Percentiles rank a stretch among this genome's conserved stretches.
Conservation (phyloP, 176 grass and related monocot genomes). For the Avena sativa region DNA sequence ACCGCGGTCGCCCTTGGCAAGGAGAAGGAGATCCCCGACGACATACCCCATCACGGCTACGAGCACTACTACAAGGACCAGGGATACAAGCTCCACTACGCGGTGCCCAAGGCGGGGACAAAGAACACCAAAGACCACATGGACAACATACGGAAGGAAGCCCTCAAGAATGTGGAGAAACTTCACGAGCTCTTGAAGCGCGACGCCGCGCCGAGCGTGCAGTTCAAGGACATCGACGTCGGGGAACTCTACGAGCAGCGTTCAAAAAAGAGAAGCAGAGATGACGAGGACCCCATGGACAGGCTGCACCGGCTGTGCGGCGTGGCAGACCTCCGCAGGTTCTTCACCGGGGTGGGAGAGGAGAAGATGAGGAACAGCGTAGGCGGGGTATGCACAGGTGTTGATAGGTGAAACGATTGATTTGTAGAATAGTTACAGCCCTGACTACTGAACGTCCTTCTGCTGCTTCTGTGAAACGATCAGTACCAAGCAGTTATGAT, state of each 20-base stretch:
- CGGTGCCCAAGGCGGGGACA: not conserved
- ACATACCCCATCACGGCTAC: constrained; percentile 30
- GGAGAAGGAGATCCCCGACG: constrained; percentile 42
- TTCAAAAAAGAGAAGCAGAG: not conserved
- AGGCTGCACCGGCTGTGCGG: constrained; percentile 28
- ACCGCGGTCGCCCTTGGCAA: constrained; percentile 41
- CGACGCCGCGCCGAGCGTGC: constrained; percentile 40
- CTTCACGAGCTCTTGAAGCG: constrained; percentile 37
- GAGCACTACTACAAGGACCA: constrained; percentile 26
- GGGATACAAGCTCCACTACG: constrained; percentile 40
- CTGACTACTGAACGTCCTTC: too few relatives aligned
- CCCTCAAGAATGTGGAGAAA: constrained; percentile 22
- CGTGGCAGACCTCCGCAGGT: not conserved
- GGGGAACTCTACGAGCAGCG: not conserved
- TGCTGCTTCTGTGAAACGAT: too few relatives aligned
- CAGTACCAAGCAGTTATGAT: too few relatives aligned
- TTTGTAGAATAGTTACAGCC: not conserved
- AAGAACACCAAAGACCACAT: constrained; percentile 23
- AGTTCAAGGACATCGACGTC: constrained; percentile 29
- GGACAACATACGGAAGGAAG: not conserved
- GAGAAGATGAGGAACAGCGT: not conserved
- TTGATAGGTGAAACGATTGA: not conserved
- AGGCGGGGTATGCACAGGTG: not conserved
- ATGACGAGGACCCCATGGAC: constrained; percentile 25
- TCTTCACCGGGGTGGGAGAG: not conserved